A percentile compares a stretch with the other conserved stretches of the same genome.
Conservation (phyloP, 352 stramenopile genomes). For the Phytophthora litchii region DNA sequence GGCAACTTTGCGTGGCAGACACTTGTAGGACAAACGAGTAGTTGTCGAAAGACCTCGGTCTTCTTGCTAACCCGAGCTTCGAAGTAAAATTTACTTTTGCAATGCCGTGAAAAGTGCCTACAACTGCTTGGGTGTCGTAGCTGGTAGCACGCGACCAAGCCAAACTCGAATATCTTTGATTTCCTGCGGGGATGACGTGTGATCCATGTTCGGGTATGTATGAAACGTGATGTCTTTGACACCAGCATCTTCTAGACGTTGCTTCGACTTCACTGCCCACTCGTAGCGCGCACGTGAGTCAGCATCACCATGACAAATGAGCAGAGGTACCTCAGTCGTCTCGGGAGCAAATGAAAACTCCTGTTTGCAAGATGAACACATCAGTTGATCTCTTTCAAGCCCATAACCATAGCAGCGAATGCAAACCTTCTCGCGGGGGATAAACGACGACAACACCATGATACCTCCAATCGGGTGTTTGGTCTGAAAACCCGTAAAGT, state of each 20-base stretch:
- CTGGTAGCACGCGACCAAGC: slow-evolving; percentile 55
- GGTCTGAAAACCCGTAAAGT: slow-evolving; percentile 79
- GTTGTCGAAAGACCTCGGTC: too few species aligned
- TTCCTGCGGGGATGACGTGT: slow-evolving; percentile 59
- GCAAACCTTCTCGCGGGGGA: slow-evolving; percentile 55
- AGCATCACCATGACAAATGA: slow-evolving; percentile 72
- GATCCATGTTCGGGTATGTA: slow-evolving; percentile 61
- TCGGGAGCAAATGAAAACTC: slow-evolving; percentile 53
- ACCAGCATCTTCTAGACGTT: slow-evolving; percentile 46
- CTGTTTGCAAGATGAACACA: slow-evolving; percentile 13
- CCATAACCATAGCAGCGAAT: background rate
- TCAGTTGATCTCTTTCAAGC: background rate
- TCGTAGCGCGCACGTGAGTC: slow-evolving; percentile 59
- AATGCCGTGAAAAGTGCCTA: background rate
- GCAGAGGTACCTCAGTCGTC: slow-evolving; percentile 54
- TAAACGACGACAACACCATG: slow-evolving; percentile 74
- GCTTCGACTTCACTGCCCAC: slow-evolving; percentile 48
- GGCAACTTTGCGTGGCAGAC: slow-evolving; percentile 11
- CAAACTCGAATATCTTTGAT: slow-evolving; percentile 57
- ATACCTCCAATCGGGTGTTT: slow-evolving; percentile 68
- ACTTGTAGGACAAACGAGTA: background rate
- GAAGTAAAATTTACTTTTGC: too few species aligned
- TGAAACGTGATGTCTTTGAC: slow-evolving; percentile 68
- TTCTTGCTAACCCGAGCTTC: too few species aligned
- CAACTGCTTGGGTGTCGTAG: slow-evolving; percentile 10